A percentile compares a stretch with the other conserved stretches of the same genome.
phyloP scores from a whole-genome alignment of 345 rosid genomes.

The Ceriops zippeliana region DNA sequence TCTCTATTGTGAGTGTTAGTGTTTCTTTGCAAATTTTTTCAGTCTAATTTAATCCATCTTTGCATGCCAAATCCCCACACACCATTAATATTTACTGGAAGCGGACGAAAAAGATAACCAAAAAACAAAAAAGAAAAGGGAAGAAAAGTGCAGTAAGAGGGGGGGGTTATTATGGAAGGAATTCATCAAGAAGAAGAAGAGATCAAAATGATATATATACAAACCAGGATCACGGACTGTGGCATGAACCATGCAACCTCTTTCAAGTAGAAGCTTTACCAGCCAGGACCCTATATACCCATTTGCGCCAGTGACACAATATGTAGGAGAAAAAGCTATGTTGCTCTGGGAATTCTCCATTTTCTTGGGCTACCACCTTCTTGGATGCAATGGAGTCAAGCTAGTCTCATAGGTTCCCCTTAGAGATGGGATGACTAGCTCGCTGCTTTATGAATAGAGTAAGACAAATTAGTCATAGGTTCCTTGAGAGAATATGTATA shows the following conservation, averaged over 20 bases:
- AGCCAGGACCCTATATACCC: constrained; percentile 83
- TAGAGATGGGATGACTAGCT: no score
- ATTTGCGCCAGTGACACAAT: constrained; percentile 73
- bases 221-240: constrained; percentile 64
- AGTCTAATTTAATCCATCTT: no score
- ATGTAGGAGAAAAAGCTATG: constrained; percentile 18
- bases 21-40: no score
- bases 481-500: no score
- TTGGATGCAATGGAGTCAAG: not conserved
- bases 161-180: not conserved
- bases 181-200: not conserved
- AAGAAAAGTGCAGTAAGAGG: not conserved
- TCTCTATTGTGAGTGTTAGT: no score
- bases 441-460: no score
- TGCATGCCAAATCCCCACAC: no score
- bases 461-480: no score
- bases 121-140: not conserved
- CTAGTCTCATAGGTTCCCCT: no score
- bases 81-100: no score
- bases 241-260: constrained; percentile 68
- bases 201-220: not conserved
- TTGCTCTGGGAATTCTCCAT: constrained; percentile 14
- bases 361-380: not conserved
- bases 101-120: no score
- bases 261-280: constrained; percentile 60